These are phyloP conservation scores for Glycine latifolia DNA, from an alignment of 306 rosid genomes.

Conservation along the genomic window DNA sequence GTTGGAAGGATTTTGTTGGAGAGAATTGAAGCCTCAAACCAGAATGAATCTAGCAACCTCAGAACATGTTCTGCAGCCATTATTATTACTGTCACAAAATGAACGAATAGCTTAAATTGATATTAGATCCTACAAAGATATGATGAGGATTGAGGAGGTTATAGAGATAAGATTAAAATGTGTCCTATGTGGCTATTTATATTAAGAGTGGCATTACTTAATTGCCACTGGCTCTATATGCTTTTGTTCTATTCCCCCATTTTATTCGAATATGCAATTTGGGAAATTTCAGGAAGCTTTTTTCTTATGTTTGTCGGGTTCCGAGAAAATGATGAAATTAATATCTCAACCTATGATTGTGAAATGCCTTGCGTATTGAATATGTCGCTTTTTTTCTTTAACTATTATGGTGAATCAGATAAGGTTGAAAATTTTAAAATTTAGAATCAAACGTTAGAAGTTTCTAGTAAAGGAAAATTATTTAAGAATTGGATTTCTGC, in stretches of 20 bases:
- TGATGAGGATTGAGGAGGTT: neutral
- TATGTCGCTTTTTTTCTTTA: neutral
- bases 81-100: too few relatives aligned
- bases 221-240: constrained; percentile 22
- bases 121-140: neutral
- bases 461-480: neutral
- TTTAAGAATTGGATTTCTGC: neutral
- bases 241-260: constrained; percentile 33
- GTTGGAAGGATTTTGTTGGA: constrained; percentile 41
- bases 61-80: constrained; percentile 61
- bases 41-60: constrained; percentile 63
- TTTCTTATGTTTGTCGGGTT: neutral
- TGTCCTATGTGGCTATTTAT: constrained; percentile 26
- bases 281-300: constrained; percentile 45
- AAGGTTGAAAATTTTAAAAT: neutral
- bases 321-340: neutral
- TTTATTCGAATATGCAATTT: constrained; percentile 49
- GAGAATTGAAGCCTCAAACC: constrained; percentile 64
- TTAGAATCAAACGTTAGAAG: neutral
- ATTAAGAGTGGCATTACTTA: constrained; percentile 3
- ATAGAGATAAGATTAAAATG: constrained; percentile 43
- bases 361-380: neutral
- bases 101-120: too few relatives aligned
- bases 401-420: neutral
- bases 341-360: neutral